phyloP scores from a whole-genome alignment of 805 yeast species.

The Monosporozyma unispora region DNA sequence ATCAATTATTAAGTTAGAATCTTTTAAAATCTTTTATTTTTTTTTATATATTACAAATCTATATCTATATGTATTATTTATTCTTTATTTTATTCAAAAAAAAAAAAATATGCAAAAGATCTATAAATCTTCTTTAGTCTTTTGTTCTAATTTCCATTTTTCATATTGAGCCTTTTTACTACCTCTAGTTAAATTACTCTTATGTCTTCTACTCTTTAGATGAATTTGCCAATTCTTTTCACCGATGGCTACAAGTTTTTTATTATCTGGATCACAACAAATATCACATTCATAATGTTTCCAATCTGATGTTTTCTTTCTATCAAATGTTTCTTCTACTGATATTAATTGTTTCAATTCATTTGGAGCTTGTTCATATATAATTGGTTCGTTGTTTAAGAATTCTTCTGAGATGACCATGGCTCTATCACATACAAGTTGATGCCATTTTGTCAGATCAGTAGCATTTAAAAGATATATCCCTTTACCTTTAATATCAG shows the following conservation, averaged over 20 bases:
- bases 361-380: constrained; percentile 33
- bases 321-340: constrained; percentile 3
- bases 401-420: constrained; percentile 37
- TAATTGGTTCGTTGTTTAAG: constrained; percentile 16
- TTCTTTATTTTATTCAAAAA: too few species aligned
- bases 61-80: not conserved
- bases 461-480: constrained; percentile 70
- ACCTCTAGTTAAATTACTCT: constrained; percentile 39
- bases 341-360: constrained; percentile 26
- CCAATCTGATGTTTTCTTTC: constrained; percentile 36
- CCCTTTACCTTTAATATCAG: constrained; percentile 48
- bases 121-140: not conserved
- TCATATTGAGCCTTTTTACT: constrained; percentile 47
- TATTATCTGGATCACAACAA: constrained; percentile 50
- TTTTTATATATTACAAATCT: not conserved
- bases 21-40: not conserved
- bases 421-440: constrained; percentile 50
- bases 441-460: constrained; percentile 53
- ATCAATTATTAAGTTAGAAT: constrained; percentile 4
- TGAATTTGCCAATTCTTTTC: constrained; percentile 64
- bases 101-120: too few species aligned
- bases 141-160: constrained; percentile 27
- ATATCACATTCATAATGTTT: constrained; percentile 56
- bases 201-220: constrained; percentile 58
- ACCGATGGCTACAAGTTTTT: constrained; percentile 61